Conservation (phyloP, 768 basidiomycete species). For the Mycena crocata region DNA sequence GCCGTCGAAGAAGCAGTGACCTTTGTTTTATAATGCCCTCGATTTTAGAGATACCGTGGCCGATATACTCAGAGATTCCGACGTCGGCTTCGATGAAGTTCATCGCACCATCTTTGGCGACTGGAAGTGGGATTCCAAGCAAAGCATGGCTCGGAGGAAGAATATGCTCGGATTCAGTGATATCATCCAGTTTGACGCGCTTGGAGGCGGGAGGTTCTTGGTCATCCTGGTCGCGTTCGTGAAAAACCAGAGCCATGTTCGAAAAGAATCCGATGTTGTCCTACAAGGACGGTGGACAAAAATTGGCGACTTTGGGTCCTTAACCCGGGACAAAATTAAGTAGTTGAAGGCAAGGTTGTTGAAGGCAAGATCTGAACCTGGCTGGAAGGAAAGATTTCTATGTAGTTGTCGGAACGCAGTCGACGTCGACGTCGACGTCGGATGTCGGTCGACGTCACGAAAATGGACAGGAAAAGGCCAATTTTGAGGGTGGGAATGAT, state of each 20-base stretch:
- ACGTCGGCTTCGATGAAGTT: conserved; percentile 85
- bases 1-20: conserved; percentile 54
- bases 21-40: conserved; percentile 97
- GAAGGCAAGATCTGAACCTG: too few species aligned
- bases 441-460: too few species aligned
- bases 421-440: too few species aligned
- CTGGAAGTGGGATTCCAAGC: conserved; percentile 67
- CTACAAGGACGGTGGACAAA: too few species aligned
- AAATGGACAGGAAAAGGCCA: too few species aligned
- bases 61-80: conserved; percentile 90
- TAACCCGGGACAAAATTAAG: too few species aligned
- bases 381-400: too few species aligned
- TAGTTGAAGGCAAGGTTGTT: too few species aligned
- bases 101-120: conserved; percentile 59
- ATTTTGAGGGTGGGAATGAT: too few species aligned
- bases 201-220: conserved; percentile 55
- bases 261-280: too few species aligned
- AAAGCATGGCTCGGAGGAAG: conserved; percentile 83
- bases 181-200: conserved; percentile 53
- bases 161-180: conserved; percentile 46
- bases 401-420: too few species aligned
- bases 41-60: conserved; percentile 74
- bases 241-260: conserved; percentile 49
- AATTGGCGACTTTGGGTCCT: too few species aligned
- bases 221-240: conserved; percentile 66